Evolutionary conservation across 140 eudicot species (phyloP).

Genomic region (Erigeron philadelphicus): DNA sequence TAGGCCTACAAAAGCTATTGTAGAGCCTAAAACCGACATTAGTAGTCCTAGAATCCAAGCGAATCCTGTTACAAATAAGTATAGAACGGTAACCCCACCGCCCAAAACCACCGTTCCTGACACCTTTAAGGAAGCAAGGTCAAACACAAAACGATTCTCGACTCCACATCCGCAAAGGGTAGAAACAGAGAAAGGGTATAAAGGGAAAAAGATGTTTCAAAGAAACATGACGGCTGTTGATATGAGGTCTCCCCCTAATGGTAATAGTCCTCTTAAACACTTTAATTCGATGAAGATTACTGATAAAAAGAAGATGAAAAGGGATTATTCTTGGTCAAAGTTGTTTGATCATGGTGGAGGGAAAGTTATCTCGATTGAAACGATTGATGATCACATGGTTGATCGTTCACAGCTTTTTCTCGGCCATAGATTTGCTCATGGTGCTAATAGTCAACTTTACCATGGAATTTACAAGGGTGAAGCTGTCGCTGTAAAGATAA

Average conservation of each 20-base stretch:
- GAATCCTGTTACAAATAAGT: constrained; percentile 51
- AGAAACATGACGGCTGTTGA: constrained; percentile 28
- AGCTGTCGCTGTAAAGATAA: constrained; percentile 80
- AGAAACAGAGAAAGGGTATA: constrained; percentile 46
- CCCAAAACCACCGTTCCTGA: constrained; percentile 54
- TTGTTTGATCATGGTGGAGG: constrained; percentile 83
- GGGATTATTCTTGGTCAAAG: constrained; percentile 77
- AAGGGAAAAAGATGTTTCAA: constrained; percentile 34
- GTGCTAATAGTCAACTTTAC: constrained; percentile 87
- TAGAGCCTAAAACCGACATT: constrained; percentile 26
- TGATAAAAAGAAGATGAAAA: constrained; percentile 46
- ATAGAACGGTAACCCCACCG: constrained; percentile 67
- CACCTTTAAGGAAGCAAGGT: constrained; percentile 77
- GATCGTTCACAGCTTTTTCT: constrained; percentile 77
- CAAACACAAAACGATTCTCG: constrained; percentile 52
- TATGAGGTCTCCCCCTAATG: constrained; percentile 33
- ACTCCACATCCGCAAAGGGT: constrained; percentile 70
- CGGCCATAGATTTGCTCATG: constrained; percentile 89
- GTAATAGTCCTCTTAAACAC: constrained; percentile 45
- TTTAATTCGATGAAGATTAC: constrained; percentile 42
- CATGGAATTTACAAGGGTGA: constrained; percentile 77
- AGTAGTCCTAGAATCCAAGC: constrained; percentile 29
- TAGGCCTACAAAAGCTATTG: constrained; percentile 33
- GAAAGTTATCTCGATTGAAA: constrained; percentile 68
- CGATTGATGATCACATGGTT: constrained; percentile 60